Conservation (phyloP, 768 basidiomycete species). For the Boletus pseudo-olivaceus region DNA sequence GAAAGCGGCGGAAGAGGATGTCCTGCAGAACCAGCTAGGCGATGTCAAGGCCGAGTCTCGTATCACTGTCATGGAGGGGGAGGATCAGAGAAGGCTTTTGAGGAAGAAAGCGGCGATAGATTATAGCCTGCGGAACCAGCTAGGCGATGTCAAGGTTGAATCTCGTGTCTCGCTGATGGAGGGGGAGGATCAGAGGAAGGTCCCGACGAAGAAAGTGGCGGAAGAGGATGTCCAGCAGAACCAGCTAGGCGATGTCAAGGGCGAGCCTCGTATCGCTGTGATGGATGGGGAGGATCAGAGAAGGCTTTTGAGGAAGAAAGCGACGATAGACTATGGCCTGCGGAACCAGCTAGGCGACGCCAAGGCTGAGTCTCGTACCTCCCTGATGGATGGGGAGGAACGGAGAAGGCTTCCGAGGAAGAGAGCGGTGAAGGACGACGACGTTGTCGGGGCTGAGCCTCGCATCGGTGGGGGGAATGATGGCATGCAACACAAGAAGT, state of each 20-base stretch:
- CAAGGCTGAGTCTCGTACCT: not conserved
- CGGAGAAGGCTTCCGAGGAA: no score
- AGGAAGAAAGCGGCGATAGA: not conserved
- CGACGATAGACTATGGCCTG: not conserved
- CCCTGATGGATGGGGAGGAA: no score
- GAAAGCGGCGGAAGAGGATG: not conserved
- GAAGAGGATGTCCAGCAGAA: not conserved
- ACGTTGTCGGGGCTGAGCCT: not conserved
- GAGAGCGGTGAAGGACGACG: not conserved
- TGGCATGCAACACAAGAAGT: not conserved
- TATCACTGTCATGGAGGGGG: not conserved
- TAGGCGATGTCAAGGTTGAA: not conserved
- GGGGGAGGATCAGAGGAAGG: no score
- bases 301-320: no score
- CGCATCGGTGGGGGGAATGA: not conserved
- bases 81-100: not conserved
- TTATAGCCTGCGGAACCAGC: not conserved
- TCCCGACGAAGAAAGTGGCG: no score
- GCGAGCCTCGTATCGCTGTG: not conserved
- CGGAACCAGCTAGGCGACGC: not conserved
- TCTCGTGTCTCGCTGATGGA: not conserved
- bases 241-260: not conserved
- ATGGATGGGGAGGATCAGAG: not conserved
- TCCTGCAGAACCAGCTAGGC: not conserved
- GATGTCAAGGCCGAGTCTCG: not conserved